Conservation (phyloP, 108 stramenopile species). For the Skeletonema menzelii region DNA sequence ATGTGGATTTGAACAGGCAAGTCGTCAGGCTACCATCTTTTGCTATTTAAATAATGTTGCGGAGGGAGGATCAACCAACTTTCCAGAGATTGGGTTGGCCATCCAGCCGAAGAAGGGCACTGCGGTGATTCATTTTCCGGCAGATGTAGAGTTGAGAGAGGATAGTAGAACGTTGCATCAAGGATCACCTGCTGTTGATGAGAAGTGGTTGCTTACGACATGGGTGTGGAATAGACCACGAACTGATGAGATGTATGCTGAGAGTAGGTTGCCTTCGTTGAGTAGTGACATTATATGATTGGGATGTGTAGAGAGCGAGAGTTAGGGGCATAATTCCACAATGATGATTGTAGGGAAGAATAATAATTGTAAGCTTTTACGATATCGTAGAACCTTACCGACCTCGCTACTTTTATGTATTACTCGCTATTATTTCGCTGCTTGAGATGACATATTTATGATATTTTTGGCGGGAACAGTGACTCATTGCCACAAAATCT, state of each 20-base stretch:
- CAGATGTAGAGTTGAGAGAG: slow-evolving; percentile 34
- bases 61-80: slow-evolving; percentile 44
- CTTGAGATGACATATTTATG: too few species aligned
- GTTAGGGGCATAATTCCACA: too few species aligned
- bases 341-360: too few species aligned
- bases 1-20: slow-evolving; percentile 53
- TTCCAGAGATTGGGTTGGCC: slow-evolving; percentile 23
- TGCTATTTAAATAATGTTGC: slow-evolving; percentile 55
- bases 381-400: too few species aligned
- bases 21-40: slow-evolving; percentile 52
- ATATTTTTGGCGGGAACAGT: too few species aligned
- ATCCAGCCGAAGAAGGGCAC: slow-evolving; percentile 45
- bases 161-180: slow-evolving; percentile 51
- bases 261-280: neutral
- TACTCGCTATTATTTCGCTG: too few species aligned
- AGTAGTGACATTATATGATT: neutral
- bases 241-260: slow-evolving; percentile 7
- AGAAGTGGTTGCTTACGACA: slow-evolving; percentile 52
- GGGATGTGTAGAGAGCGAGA: too few species aligned
- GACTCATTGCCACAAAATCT: too few species aligned
- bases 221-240: slow-evolving; percentile 52
- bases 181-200: slow-evolving; percentile 46
- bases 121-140: slow-evolving; percentile 54
- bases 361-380: neutral
- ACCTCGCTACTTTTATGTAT: too few species aligned